Percentiles rank a stretch among this genome's conserved stretches.
These are phyloP conservation scores for Lactarius hengduanensis DNA, from an alignment of 768 basidiomycete species.

Conservation along the genomic window DNA sequence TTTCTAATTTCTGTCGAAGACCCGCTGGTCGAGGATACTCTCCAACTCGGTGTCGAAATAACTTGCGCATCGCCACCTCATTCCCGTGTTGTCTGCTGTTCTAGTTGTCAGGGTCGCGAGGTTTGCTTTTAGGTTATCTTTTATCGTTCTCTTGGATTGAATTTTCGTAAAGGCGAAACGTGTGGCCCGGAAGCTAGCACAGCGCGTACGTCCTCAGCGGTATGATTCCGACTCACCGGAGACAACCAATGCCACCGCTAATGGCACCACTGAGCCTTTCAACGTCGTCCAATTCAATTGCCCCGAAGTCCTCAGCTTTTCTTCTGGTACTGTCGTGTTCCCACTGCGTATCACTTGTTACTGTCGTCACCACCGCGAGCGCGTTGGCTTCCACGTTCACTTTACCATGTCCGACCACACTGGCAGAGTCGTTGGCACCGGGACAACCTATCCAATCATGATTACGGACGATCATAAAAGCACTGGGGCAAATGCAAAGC, in stretches of 20 bases:
- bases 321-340: slow-evolving; percentile 80
- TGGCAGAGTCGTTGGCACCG: slow-evolving; percentile 79
- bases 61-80: slow-evolving; percentile 81
- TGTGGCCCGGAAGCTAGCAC: slow-evolving; percentile 83
- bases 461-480: slow-evolving; percentile 99
- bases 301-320: slow-evolving; percentile 84
- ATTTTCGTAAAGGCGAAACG: slow-evolving; percentile 68
- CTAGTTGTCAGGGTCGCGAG: slow-evolving; percentile 88
- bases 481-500: slow-evolving; percentile 38
- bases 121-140: slow-evolving; percentile 40
- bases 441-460: slow-evolving; percentile 88
- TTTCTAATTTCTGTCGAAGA: slow-evolving; percentile 41
- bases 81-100: slow-evolving; percentile 74
- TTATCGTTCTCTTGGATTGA: slow-evolving; percentile 22
- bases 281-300: slow-evolving; percentile 97
- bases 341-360: slow-evolving; percentile 97
- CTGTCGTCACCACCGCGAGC: slow-evolving; percentile 97
- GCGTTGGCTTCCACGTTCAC: slow-evolving; percentile 89
- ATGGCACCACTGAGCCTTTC: slow-evolving; percentile 64
- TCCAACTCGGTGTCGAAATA: slow-evolving; percentile 70
- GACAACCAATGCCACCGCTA: slow-evolving; percentile 39
- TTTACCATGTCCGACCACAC: slow-evolving; percentile 79
- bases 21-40: slow-evolving; percentile 62
- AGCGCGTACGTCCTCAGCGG: slow-evolving; percentile 74
- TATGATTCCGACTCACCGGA: slow-evolving; percentile 72